A percentile compares a stretch with the other conserved stretches of the same genome.
Conservation (phyloP, 2,329 filamentous ascomycete species). For the Aspergillus sp. region DNA sequence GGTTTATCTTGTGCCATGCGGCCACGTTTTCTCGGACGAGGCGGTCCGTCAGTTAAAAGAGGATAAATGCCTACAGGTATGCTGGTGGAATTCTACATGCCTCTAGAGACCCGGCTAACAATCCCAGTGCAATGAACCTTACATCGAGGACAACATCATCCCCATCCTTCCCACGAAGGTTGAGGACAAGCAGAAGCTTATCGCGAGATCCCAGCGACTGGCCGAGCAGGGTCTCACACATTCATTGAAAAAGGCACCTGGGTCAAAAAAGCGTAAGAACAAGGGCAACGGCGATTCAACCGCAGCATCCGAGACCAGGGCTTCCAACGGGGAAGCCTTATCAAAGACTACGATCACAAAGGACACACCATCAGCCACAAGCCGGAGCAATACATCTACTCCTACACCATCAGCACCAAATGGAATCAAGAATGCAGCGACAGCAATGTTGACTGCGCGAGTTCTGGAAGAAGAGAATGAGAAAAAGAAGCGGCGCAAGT, state of each 20-base stretch:
- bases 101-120: background rate
- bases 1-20: slow-evolving; percentile 91
- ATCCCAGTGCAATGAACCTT: slow-evolving; percentile 69
- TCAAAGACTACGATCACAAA: slow-evolving; percentile 14
- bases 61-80: slow-evolving; percentile 60
- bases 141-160: slow-evolving; percentile 74
- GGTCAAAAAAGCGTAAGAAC: slow-evolving; percentile 74
- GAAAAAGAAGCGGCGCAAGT: slow-evolving; percentile 73
- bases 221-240: slow-evolving; percentile 74
- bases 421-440: slow-evolving; percentile 84
- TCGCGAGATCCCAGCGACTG: slow-evolving; percentile 67
- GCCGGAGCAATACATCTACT: slow-evolving; percentile 33
- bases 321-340: slow-evolving; percentile 35
- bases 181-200: slow-evolving; percentile 67
- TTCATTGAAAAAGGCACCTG: slow-evolving; percentile 75
- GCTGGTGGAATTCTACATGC: slow-evolving; percentile 11
- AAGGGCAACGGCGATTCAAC: slow-evolving; percentile 46
- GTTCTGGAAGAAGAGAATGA: slow-evolving; percentile 86
- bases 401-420: slow-evolving; percentile 37
- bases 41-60: slow-evolving; percentile 77
- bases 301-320: slow-evolving; percentile 37
- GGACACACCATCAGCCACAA: slow-evolving; percentile 16
- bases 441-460: slow-evolving; percentile 79
- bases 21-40: slow-evolving; percentile 87
- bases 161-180: slow-evolving; percentile 72